Percentiles rank a stretch among this genome's conserved stretches.
Evolutionary conservation across 2,329 filamentous ascomycete species (phyloP).

Genomic region (Xylariaceae sp.): DNA sequence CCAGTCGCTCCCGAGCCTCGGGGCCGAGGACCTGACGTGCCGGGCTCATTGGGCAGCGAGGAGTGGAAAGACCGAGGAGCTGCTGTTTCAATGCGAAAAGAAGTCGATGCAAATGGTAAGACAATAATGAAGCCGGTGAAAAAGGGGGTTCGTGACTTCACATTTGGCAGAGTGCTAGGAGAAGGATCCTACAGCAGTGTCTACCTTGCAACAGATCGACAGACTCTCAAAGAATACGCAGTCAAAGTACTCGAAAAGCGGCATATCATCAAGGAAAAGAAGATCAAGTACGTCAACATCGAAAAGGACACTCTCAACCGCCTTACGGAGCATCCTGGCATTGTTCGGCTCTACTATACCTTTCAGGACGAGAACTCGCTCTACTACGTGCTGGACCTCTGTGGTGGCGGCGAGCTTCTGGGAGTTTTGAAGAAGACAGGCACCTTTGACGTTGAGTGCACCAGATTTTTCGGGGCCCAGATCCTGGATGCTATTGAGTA

Average conservation of each 20-base stretch:
- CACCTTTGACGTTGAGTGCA: slow-evolving; percentile 93
- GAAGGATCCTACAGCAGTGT: slow-evolving; percentile 98
- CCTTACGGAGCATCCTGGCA: slow-evolving; percentile 90
- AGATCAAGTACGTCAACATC: slow-evolving; percentile 99
- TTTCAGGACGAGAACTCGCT: slow-evolving; percentile 95
- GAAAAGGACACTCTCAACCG: slow-evolving; percentile 97
- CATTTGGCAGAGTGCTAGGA: slow-evolving; percentile 82
- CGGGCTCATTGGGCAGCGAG: slow-evolving; percentile 60
- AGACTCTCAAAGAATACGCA: slow-evolving; percentile 92
- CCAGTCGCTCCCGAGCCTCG: slow-evolving; percentile 33
- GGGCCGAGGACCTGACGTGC: slow-evolving; percentile 36
- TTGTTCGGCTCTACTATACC: slow-evolving; percentile 95
- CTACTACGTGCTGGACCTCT: slow-evolving; percentile 94
- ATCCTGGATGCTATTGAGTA: slow-evolving; percentile 96
- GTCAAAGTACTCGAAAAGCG: slow-evolving; percentile 98
- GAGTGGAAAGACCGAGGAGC: slow-evolving; percentile 96
- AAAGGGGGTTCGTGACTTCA: slow-evolving; percentile 96
- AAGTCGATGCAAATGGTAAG: slow-evolving; percentile 79
- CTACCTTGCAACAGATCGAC: slow-evolving; percentile 83
- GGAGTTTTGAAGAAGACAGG: slow-evolving; percentile 90
- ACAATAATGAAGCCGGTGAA: slow-evolving; percentile 80
- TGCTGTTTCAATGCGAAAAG: slow-evolving; percentile 74
- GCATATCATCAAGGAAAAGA: slow-evolving; percentile 99
- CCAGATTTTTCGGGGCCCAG: slow-evolving; percentile 88
- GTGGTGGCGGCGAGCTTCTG: slow-evolving; percentile 84